phyloP scores from a whole-genome alignment of 1,284 basidiomycete species.

The Pyrrhoderma lamaoense region DNA sequence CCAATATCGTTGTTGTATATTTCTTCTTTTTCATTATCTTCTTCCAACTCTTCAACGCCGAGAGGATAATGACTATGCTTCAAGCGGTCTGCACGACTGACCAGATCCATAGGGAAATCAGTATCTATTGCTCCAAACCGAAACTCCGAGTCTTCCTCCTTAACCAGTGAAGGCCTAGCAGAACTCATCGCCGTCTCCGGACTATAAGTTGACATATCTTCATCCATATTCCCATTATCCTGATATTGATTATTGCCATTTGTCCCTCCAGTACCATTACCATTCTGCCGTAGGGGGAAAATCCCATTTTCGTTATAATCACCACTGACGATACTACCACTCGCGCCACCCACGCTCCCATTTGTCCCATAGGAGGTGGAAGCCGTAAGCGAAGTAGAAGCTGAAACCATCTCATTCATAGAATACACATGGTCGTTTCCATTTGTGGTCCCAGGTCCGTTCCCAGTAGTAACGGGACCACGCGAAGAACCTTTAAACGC shows the following conservation, averaged over 20 bases:
- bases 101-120: neutral
- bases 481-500: neutral
- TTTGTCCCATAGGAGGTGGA: neutral
- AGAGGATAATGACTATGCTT: neutral
- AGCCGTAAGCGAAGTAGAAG: conserved; percentile 1
- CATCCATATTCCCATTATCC: no score
- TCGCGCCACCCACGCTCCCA: neutral
- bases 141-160: conserved; percentile 9
- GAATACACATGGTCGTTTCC: neutral
- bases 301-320: no score
- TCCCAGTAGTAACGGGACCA: no score
- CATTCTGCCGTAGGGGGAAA: no score
- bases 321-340: neutral
- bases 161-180: neutral
- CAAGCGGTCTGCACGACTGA: neutral
- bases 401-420: neutral
- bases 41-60: neutral
- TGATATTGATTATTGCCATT: no score
- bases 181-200: conserved; percentile 6
- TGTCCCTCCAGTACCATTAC: no score
- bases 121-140: neutral
- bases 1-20: neutral
- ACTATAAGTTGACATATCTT: no score
- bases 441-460: no score
- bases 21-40: neutral